Conservation (phyloP, 2,329 filamentous ascomycete species). For the Sclerotiophoma versabilis region DNA sequence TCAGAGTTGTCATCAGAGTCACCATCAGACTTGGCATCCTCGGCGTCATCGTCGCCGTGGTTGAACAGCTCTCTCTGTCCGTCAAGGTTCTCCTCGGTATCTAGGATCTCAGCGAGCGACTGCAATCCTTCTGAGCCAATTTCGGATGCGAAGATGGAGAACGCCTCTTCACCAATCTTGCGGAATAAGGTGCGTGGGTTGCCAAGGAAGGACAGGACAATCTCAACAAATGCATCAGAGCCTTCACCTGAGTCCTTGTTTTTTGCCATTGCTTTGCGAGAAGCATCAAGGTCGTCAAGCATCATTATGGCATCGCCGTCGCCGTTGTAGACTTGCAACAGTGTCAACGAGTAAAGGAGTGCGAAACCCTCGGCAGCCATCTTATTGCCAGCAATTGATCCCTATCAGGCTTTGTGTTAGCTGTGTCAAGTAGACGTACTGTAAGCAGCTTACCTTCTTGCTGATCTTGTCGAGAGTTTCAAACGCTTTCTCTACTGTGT, state of each 20-base stretch:
- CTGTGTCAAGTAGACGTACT: not conserved
- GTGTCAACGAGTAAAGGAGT: conserved; percentile 81
- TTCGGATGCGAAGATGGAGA: conserved; percentile 78
- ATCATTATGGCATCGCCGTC: conserved; percentile 85
- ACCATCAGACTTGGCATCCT: conserved; percentile 53
- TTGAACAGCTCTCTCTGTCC: conserved; percentile 89
- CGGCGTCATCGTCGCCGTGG: conserved; percentile 56
- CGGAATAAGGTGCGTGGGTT: conserved; percentile 85
- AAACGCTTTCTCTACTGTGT: conserved; percentile 46
- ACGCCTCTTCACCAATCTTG: conserved; percentile 87
- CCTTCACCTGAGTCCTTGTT: conserved; percentile 38
- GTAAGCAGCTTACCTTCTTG: conserved; percentile 26
- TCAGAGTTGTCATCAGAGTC: conserved; percentile 57
- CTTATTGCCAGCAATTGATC: conserved; percentile 36
- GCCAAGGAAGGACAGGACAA: conserved; percentile 87
- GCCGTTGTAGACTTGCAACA: conserved; percentile 89
- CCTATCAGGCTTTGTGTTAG: conserved; percentile 27
- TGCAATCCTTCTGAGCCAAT: conserved; percentile 77
- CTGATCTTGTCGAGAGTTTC: conserved; percentile 40
- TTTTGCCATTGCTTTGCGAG: conserved; percentile 68
- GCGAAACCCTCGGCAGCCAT: conserved; percentile 69
- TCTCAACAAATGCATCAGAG: conserved; percentile 71
- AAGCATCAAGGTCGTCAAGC: conserved; percentile 80
- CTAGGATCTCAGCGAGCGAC: conserved; percentile 71
- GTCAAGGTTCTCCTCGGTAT: conserved; percentile 78